Conservation (phyloP, 2,329 filamentous ascomycete genomes). For the Colletotrichum phormii region DNA sequence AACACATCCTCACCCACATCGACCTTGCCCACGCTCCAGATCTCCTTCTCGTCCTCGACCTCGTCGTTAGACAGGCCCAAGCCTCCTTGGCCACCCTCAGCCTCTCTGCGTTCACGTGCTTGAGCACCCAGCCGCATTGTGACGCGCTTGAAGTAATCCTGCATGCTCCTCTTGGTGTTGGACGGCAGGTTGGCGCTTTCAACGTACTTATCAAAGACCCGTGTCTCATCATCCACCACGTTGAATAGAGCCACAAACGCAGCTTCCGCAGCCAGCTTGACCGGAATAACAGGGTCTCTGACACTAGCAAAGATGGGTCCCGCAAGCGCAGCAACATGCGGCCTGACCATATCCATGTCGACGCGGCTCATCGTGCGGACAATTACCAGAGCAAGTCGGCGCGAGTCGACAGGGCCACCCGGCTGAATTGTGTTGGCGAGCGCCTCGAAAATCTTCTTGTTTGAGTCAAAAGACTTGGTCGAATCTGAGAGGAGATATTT, state of each 20-base stretch:
- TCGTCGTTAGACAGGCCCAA: conserved; percentile 91
- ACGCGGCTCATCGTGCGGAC: conserved; percentile 85
- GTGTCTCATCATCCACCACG: conserved; percentile 87
- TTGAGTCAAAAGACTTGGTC: conserved; percentile 78
- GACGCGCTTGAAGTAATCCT: conserved; percentile 97
- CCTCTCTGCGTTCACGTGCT: conserved; percentile 88
- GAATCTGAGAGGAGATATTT: conserved; percentile 85
- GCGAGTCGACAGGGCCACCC: conserved; percentile 82
- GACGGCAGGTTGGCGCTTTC: conserved; percentile 74
- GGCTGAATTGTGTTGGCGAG: conserved; percentile 81
- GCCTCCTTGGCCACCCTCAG: conserved; percentile 89
- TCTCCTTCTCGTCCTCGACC: conserved; percentile 91
- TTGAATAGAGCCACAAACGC: conserved; percentile 92
- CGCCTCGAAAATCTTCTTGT: conserved; percentile 83
- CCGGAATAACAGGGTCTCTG: conserved; percentile 90
- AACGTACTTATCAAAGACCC: conserved; percentile 93
- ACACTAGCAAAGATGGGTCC: conserved; percentile 90
- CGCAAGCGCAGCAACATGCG: conserved; percentile 84
- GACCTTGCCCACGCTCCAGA: conserved; percentile 94
- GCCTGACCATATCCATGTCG: conserved; percentile 82
- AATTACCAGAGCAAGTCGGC: conserved; percentile 87
- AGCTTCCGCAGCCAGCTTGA: conserved; percentile 94
- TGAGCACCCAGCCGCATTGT: conserved; percentile 86
- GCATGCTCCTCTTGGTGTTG: conserved; percentile 87
- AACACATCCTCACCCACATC: conserved; percentile 77